A percentile compares a stretch with the other conserved stretches of the same genome.
Conservation (phyloP, 2,329 filamentous ascomycete species). For the Gliomastix tumulicola region DNA sequence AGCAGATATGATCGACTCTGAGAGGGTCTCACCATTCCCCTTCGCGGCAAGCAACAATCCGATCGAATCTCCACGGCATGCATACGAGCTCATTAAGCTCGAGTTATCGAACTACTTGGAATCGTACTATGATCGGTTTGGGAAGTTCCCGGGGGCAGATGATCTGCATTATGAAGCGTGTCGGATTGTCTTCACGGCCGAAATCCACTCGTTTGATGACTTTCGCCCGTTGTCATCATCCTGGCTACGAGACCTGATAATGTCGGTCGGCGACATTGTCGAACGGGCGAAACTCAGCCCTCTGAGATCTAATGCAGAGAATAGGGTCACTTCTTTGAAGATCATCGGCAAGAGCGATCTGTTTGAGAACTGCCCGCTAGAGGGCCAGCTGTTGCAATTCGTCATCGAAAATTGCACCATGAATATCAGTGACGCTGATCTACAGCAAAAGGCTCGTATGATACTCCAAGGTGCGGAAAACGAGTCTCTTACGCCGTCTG, state of each 20-base stretch:
- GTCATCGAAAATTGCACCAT: constrained; percentile 5
- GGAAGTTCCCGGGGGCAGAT: constrained; percentile 9
- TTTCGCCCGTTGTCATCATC: too few relatives aligned
- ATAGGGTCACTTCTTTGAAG: constrained; percentile 10
- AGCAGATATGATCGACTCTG: constrained; percentile 10
- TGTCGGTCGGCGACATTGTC: constrained; percentile 6
- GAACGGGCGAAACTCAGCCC: constrained; percentile 13
- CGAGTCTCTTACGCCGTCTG: constrained; percentile 9
- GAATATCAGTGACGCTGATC: constrained; percentile 8
- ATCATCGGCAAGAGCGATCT: constrained; percentile 18
- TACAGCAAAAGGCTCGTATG: constrained; percentile 12
- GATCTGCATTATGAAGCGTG: constrained; percentile 15
- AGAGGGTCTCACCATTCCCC: constrained; percentile 12
- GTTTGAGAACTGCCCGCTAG: constrained; percentile 17
- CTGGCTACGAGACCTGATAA: constrained; percentile 17
- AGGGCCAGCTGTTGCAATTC: constrained; percentile 10
- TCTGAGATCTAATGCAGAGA: constrained; percentile 11
- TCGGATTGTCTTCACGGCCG: constrained; percentile 17
- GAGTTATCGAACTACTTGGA: constrained; percentile 20
- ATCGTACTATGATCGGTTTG: constrained; percentile 11
- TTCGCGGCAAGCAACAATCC: constrained; percentile 12
- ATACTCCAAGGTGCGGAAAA: constrained; percentile 12
- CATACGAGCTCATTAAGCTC: constrained; percentile 27
- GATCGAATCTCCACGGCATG: constrained; percentile 8
- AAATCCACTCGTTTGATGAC: constrained; percentile 11